These are phyloP conservation scores for Vigna nakashimae DNA, from an alignment of 306 rosid genomes.

Conservation along the genomic window DNA sequence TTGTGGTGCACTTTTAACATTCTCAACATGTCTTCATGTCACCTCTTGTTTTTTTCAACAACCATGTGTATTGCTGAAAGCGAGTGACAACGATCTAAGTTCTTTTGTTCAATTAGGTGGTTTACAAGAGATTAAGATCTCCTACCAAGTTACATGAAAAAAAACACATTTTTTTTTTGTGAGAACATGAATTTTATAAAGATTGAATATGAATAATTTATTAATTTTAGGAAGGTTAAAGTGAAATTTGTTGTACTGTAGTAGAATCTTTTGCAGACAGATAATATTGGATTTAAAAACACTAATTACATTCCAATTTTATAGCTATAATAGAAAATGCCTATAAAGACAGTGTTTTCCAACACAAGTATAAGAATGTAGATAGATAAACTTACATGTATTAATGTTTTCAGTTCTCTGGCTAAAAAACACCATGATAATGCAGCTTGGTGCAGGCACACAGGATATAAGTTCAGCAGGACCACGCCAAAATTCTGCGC, in stretches of 20 bases:
- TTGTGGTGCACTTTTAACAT: conserved; percentile 29
- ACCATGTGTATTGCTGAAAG: conserved; percentile 52
- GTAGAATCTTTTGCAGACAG: conserved; percentile 29
- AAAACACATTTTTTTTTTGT: neutral
- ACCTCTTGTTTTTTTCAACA: conserved; percentile 50
- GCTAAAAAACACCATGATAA: conserved; percentile 31
- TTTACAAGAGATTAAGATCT: conserved; percentile 35
- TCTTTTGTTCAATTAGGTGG: conserved; percentile 29
- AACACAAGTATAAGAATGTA: conserved; percentile 38
- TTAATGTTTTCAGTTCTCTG: conserved; percentile 24
- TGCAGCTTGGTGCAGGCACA: conserved; percentile 45
- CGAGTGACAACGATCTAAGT: conserved; percentile 48
- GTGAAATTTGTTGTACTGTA: conserved; percentile 47
- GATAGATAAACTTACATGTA: neutral
- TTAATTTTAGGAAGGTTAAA: conserved; percentile 37
- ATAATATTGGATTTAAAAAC: conserved; percentile 39
- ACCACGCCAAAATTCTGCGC: conserved; percentile 68
- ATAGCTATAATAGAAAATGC: conserved; percentile 4
- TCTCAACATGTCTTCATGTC: conserved; percentile 33
- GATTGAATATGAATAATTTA: conserved; percentile 28
- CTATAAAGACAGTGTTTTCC: conserved; percentile 46
- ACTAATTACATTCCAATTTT: conserved; percentile 36
- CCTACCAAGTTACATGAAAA: too few species aligned
- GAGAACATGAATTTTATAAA: neutral
- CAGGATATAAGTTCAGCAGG: conserved; percentile 55